Evolutionary conservation across 2,329 filamentous ascomycete genomes (phyloP).

Genomic region (Cladobotryum mycophilum): DNA sequence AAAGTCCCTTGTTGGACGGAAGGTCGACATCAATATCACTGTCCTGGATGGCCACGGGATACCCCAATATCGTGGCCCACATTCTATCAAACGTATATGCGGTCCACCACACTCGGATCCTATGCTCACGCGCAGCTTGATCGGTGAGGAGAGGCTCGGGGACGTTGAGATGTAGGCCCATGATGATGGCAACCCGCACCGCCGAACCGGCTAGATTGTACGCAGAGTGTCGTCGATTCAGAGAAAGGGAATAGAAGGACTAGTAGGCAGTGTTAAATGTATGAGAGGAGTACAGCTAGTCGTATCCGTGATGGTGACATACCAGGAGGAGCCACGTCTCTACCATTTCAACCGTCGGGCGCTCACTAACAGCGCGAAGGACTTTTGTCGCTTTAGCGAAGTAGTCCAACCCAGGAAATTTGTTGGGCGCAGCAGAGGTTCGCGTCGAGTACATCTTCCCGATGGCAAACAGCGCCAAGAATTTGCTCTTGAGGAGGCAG

Average conservation of each 20-base stretch:
- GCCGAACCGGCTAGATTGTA: conserved; percentile 39
- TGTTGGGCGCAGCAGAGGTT: conserved; percentile 25
- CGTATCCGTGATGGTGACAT: conserved; percentile 12
- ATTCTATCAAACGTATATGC: conserved; percentile 40
- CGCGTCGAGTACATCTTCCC: conserved; percentile 40
- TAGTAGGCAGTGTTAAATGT: conserved; percentile 12
- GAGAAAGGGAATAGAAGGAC: conserved; percentile 38
- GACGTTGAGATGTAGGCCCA: conserved; percentile 37
- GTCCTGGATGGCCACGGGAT: conserved; percentile 42
- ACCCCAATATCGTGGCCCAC: conserved; percentile 42
- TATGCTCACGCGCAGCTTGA: conserved; percentile 30
- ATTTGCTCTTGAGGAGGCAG: conserved; percentile 31
- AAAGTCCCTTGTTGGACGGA: conserved; percentile 27
- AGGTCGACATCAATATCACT: conserved; percentile 41
- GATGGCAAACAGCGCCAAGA: conserved; percentile 40
- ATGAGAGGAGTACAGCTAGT: background rate
- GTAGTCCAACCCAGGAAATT: conserved; percentile 38
- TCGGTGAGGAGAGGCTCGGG: conserved; percentile 35
- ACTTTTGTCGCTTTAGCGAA: conserved; percentile 35
- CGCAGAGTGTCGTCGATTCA: conserved; percentile 40
- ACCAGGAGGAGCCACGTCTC: conserved; percentile 40
- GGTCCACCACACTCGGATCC: conserved; percentile 38
- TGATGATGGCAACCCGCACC: conserved; percentile 35
- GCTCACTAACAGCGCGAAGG: conserved; percentile 33
- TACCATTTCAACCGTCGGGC: conserved; percentile 36